Base-by-base conservation (phyloP, 2,329 filamentous ascomycete species). In the Epichloe sp. region DNA sequence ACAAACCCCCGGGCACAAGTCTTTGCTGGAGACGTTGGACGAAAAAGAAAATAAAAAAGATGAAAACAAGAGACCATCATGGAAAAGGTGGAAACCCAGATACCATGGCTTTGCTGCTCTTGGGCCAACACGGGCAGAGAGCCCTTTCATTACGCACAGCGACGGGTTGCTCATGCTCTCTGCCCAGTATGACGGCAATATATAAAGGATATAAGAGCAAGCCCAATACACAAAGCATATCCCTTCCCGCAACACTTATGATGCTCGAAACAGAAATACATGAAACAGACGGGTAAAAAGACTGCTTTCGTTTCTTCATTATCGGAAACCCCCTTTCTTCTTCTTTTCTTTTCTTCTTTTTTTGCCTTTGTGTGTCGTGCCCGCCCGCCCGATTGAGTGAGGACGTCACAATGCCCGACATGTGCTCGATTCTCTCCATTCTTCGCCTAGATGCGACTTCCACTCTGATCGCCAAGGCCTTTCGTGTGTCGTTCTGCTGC, bases 241-340 rank as follows among this genome's bases (percentile, higher is more conserved):
- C 23, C 38, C 26, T 31, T 41, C 37, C 36, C 36, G 6, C 10
- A 41, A 35, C 8, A 35, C 23, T 41, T 26, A 2, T 31, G 3
- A 48, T 42, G 26, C 38, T 36, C 42, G 47, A 42, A 8, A 49
- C 10, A 31, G 11, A 21, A 43, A 19, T 11, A 49, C 8, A 14
- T 14, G 26, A 35, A 35, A 35, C 41, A 37, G 15, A 49, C 19
- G 17, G 11, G 8, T 17, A 8, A 34, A 43, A 42, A 43, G 19
- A 43, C 40, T 35, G 47, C 47, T 23, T 44, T 49, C 47, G 31
- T 49, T 44, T 36, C 40, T 17, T 49, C 40, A 37, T 49, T 19
- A 49, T n/a, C n/a, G 17, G 40, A 31, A 19, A 14, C 3, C 14
- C 17, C 19, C 4, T 3, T 14, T 37, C 10, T 19, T 12, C 2